Conservation (phyloP, 768 basidiomycete genomes). For the Astraeus odoratus region DNA sequence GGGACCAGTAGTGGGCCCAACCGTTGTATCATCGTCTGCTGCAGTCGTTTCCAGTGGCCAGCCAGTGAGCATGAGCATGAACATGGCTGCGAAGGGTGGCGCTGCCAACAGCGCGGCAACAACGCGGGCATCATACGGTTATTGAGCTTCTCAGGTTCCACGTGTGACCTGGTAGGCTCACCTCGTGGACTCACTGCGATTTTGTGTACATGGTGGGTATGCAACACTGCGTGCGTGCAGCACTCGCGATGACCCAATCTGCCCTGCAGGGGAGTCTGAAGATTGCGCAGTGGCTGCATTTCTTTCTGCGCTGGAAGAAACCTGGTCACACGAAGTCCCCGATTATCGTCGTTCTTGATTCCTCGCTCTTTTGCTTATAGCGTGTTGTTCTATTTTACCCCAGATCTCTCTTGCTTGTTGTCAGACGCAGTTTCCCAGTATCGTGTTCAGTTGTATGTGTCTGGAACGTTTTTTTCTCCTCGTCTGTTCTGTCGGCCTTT, state of each 20-base stretch:
- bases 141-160: slow-evolving; percentile 17
- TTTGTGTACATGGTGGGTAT: background rate
- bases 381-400: background rate
- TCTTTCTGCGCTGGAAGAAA: background rate
- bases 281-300: too few relatives aligned
- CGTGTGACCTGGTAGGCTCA: background rate
- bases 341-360: background rate
- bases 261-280: background rate
- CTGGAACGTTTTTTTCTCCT: too few relatives aligned
- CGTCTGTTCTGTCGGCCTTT: too few relatives aligned
- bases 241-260: background rate
- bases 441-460: too few relatives aligned
- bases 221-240: background rate
- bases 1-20: slow-evolving; percentile 24
- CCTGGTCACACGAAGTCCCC: background rate
- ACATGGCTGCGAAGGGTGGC: slow-evolving; percentile 31
- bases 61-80: slow-evolving; percentile 39
- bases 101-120: slow-evolving; percentile 23
- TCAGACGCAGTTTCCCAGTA: too few relatives aligned
- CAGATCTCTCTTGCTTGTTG: background rate
- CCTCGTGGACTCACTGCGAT: background rate
- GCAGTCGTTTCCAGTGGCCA: slow-evolving; percentile 25
- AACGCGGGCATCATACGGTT: slow-evolving; percentile 35
- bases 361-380: background rate
- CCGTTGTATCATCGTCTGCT: slow-evolving; percentile 21